These are phyloP conservation scores for Nakataea oryzae DNA, from an alignment of 2,329 filamentous ascomycete genomes.

Conservation along the genomic window DNA sequence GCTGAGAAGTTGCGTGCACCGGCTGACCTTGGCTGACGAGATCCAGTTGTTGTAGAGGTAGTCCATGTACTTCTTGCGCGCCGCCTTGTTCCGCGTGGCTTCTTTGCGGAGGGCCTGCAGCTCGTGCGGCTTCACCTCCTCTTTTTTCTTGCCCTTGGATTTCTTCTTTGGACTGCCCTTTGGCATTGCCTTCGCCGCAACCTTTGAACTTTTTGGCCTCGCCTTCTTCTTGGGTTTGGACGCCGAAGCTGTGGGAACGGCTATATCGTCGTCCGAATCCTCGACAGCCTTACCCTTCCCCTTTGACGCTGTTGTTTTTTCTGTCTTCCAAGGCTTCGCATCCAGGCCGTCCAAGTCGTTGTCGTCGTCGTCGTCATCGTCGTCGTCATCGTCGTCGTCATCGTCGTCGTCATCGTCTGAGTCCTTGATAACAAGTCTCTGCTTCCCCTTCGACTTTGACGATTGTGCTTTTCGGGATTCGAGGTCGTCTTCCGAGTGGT, in stretches of 20 bases:
- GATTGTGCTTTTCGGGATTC: neutral
- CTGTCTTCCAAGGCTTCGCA: neutral
- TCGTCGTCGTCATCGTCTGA: constrained; percentile 11
- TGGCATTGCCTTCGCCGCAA: neutral
- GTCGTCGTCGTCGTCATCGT: constrained; percentile 9
- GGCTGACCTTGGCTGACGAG: constrained; percentile 65
- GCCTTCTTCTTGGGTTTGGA: constrained; percentile 22
- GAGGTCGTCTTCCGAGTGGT: neutral
- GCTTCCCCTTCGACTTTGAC: neutral
- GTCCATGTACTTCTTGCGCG: constrained; percentile 58
- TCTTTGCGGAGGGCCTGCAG: constrained; percentile 49
- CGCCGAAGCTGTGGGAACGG: constrained; percentile 6
- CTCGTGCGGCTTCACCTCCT: constrained; percentile 24
- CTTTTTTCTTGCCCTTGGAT: constrained; percentile 34
- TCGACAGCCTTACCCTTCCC: neutral
- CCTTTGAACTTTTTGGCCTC: constrained; percentile 9
- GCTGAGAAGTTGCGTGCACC: constrained; percentile 54
- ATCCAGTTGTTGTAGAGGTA: constrained; percentile 61
- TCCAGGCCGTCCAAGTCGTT: neutral
- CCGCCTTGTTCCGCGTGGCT: constrained; percentile 50
- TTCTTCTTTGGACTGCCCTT: constrained; percentile 28
- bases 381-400: constrained; percentile 12
- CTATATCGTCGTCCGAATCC: constrained; percentile 8
- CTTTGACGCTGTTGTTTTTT: neutral
- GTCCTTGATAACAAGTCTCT: neutral